Evolutionary conservation across 2,329 filamentous ascomycete species (phyloP).

Genomic region (Arthrobotrys sphaeroides): DNA sequence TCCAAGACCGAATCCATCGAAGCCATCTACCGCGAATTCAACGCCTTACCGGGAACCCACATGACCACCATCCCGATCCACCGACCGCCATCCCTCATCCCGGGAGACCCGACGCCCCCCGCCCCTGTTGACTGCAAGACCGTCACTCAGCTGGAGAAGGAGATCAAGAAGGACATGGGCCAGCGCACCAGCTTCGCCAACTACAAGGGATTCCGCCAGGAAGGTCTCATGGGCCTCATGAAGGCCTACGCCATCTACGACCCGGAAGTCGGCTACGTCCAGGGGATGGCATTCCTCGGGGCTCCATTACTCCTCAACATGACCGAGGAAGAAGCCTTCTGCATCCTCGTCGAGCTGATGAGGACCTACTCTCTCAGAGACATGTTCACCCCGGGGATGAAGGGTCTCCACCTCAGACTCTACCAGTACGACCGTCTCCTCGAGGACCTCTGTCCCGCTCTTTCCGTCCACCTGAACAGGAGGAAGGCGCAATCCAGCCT

Average conservation of each 20-base stretch:
- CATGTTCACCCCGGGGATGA: constrained; percentile 95
- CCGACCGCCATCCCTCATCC: constrained; percentile 37
- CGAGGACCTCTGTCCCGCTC: constrained; percentile 90
- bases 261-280: constrained; percentile 92
- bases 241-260: constrained; percentile 98
- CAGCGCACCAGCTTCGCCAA: constrained; percentile 96
- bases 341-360: constrained; percentile 91
- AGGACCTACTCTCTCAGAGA: constrained; percentile 93
- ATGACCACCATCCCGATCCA: constrained; percentile 54
- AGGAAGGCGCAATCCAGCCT: constrained; percentile 87
- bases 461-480: constrained; percentile 92
- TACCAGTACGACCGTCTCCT: constrained; percentile 95
- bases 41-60: constrained; percentile 64
- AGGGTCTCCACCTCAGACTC: constrained; percentile 88
- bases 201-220: constrained; percentile 86
- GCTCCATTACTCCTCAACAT: constrained; percentile 98
- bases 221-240: constrained; percentile 93
- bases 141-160: constrained; percentile 75
- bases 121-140: constrained; percentile 55
- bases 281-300: constrained; percentile 98
- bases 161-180: constrained; percentile 88
- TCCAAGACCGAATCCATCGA: constrained; percentile 94
- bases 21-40: constrained; percentile 81
- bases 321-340: constrained; percentile 97
- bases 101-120: constrained; percentile 34